Percentiles rank a stretch among this genome's conserved stretches.
Evolutionary conservation across 352 stramenopile genomes (phyloP).

Genomic region (Pythium sukuiense): DNA sequence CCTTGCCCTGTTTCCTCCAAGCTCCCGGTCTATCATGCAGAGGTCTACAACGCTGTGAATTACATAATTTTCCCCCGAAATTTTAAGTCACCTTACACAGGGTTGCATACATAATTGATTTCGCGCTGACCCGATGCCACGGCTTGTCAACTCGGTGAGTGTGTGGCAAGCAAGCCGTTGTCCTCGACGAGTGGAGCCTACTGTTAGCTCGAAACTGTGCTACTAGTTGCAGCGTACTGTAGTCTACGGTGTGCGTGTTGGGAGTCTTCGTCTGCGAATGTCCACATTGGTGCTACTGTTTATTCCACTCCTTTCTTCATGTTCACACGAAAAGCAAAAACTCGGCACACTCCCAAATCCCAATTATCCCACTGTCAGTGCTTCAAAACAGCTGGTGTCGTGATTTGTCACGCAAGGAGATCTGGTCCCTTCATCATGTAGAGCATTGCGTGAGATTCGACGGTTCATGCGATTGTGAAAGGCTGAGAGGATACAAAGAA

Average conservation of each 20-base stretch:
- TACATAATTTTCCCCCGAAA: too few relatives aligned
- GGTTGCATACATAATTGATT: not conserved
- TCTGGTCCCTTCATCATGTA: too few relatives aligned
- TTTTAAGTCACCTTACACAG: too few relatives aligned
- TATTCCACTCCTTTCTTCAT: not conserved
- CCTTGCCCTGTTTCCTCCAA: not conserved
- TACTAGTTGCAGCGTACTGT: not conserved
- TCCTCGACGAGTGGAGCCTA: not conserved
- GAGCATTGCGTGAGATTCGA: not conserved
- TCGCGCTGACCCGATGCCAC: not conserved
- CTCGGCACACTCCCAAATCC: not conserved
- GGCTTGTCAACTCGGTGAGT: too few relatives aligned
- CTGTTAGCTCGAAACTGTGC: not conserved
- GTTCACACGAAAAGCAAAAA: not conserved
- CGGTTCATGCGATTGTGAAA: too few relatives aligned
- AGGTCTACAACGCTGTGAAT: too few relatives aligned
- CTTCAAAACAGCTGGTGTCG: too few relatives aligned
- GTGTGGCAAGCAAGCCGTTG: too few relatives aligned
- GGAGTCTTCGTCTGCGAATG: conserved; percentile 9
- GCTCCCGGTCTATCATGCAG: too few relatives aligned
- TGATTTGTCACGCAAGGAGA: too few relatives aligned
- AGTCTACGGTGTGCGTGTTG: not conserved
- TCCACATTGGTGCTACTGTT: conserved; percentile 27
- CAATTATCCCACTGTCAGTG: not conserved
- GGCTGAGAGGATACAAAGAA: too few relatives aligned